Base-by-base conservation (phyloP, 2,329 filamentous ascomycete species). In the Colletotrichum liaoningense region DNA sequence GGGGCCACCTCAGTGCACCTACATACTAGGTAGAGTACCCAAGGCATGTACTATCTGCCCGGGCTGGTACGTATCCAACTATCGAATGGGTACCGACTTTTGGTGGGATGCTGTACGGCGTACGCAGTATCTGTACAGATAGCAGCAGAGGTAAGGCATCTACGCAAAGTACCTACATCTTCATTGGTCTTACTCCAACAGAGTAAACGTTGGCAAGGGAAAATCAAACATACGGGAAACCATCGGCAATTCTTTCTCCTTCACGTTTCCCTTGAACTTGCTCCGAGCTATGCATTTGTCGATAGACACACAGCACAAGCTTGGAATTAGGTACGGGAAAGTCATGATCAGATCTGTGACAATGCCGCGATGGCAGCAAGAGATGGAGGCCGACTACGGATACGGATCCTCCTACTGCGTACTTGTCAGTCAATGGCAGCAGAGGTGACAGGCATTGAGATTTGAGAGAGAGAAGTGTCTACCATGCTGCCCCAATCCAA, bases 291-390 rank as follows among this genome's bases (percentile, higher is more conserved):
- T 52, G 24, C 46, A 71, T 33, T 35, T 26, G 54, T 49, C 30
- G 54, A 63, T 42, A 24, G 55, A 38, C 38, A 42, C 16, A 12
- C 38, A 60, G 55, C 22, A 33, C 35, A 55, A 49, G 6, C 54
- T 54, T 52, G 42, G 72, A 49, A 46, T 33, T 38, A 67, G 57
- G 63, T 58, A 46, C 63, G 54, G 19, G n/a, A 57, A 35, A 65
- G 5, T 26, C 11, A 2, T 9, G 8, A 19, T 49, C 19, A 8
- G 19, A 9, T 19, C 42, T 22, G 19, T 22, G 42, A 19, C 42
- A 49, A 49, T 22, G 22, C 12, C 9, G 19, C 42, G 8, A 49
- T 49, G 22, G 14, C 9, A 26, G 11, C 52, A 55, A 11, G 52
- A 55, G 3, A 16, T 14, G 22, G 22, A 63, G 16, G 26, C 38